Evolutionary conservation across 1,284 basidiomycete species (phyloP).

Genomic region (Volvariella surrecta): DNA sequence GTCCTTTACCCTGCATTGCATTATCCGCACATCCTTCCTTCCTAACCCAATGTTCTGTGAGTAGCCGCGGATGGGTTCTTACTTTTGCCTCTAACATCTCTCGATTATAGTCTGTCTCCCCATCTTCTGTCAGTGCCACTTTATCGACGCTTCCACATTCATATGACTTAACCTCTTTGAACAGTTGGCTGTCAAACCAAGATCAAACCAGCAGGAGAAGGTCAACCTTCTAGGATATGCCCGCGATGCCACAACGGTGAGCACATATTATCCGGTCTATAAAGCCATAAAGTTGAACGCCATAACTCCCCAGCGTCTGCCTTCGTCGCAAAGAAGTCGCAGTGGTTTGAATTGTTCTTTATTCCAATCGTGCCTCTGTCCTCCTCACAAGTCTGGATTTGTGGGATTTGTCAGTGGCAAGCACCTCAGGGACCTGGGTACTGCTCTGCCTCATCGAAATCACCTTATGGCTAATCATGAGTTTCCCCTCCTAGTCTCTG

Average conservation of each 20-base stretch:
- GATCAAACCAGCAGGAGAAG: constrained; percentile 29
- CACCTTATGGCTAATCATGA: not conserved
- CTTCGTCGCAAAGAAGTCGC: constrained; percentile 28
- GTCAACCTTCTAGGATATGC: constrained; percentile 26
- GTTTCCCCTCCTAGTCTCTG: not conserved
- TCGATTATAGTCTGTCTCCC: constrained; percentile 23
- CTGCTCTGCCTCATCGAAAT: not conserved
- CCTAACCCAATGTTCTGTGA: constrained; percentile 17
- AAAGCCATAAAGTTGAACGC: not conserved
- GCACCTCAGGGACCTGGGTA: constrained; percentile 9
- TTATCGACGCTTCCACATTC: not conserved
- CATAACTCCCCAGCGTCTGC: constrained; percentile 27
- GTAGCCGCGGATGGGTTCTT: constrained; percentile 6
- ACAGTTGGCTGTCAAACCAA: constrained; percentile 24
- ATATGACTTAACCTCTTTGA: not conserved
- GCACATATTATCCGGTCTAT: constrained; percentile 3
- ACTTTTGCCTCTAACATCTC: not conserved
- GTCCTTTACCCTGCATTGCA: no score
- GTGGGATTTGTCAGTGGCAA: constrained; percentile 32
- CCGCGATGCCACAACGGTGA: constrained; percentile 37
- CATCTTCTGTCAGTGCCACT: constrained; percentile 23
- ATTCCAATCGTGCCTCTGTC: constrained; percentile 34
- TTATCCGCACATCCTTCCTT: no score
- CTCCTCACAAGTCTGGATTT: constrained; percentile 33
- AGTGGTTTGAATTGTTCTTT: constrained; percentile 40